Percentiles rank a stretch among this genome's conserved stretches.
These are phyloP conservation scores for Endocarpon pusillum DNA, from an alignment of 495 filamentous ascomycete species.

Conservation along the genomic window DNA sequence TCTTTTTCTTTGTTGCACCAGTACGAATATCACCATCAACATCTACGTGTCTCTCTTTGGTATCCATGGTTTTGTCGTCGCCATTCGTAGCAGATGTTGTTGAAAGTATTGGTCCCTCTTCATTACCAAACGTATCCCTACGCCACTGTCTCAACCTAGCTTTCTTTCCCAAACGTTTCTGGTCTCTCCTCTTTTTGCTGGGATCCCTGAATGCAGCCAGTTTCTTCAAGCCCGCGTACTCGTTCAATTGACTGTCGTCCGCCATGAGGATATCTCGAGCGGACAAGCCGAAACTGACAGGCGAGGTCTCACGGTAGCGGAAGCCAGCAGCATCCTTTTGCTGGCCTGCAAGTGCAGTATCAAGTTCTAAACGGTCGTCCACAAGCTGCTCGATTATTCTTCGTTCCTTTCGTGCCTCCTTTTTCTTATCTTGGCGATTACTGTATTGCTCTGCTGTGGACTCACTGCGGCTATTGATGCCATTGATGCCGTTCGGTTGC, in stretches of 20 bases:
- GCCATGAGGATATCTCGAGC: constrained; percentile 85
- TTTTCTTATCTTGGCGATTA: constrained; percentile 46
- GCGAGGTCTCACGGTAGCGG: constrained; percentile 87
- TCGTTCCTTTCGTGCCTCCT: constrained; percentile 56
- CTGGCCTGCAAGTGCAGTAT: constrained; percentile 37
- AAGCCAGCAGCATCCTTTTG: constrained; percentile 44
- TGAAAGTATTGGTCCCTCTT: constrained; percentile 37
- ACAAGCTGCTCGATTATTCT: constrained; percentile 75
- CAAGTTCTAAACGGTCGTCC: constrained; percentile 60
- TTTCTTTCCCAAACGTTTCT: constrained; percentile 81
- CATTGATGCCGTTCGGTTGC: constrained; percentile 14
- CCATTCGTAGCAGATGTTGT: constrained; percentile 11
- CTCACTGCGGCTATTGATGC: constrained; percentile 41
- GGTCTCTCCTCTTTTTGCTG: constrained; percentile 76
- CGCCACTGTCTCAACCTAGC: constrained; percentile 78
- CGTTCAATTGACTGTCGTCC: constrained; percentile 69
- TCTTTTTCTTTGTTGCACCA: constrained; percentile 25
- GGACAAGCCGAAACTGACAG: constrained; percentile 73
- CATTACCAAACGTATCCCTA: constrained; percentile 74
- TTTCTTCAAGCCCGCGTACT: constrained; percentile 87
- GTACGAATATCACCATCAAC: constrained; percentile 26
- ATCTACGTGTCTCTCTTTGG: constrained; percentile 12
- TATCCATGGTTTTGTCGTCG: constrained; percentile 10
- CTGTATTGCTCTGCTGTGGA: constrained; percentile 31
- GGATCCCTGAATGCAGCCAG: constrained; percentile 72